A percentile compares a stretch with the other conserved stretches of the same genome.
Evolutionary conservation across 2,329 filamentous ascomycete species (phyloP).

Genomic region (Lachnellula willkommii): DNA sequence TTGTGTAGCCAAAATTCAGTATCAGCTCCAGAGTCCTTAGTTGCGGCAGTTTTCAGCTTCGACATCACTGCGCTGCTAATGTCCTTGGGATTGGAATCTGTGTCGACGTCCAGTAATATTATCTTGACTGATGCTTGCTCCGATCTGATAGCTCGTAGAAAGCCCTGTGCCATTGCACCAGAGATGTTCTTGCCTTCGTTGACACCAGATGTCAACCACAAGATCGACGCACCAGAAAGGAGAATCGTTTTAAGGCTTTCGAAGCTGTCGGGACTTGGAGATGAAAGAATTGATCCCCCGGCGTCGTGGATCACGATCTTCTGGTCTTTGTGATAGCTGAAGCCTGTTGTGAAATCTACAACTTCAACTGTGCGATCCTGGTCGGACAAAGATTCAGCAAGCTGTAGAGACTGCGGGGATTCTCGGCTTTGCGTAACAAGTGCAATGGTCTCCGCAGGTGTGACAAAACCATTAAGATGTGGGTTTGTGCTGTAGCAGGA

Average conservation of each 20-base stretch:
- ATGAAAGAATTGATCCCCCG: neutral
- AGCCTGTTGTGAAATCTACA: no score
- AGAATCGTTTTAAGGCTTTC: neutral
- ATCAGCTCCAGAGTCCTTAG: slow-evolving; percentile 15
- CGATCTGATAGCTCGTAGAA: slow-evolving; percentile 23
- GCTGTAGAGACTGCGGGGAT: no score
- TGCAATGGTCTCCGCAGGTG: no score
- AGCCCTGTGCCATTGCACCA: slow-evolving; percentile 21
- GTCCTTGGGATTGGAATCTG: neutral
- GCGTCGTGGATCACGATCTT: neutral
- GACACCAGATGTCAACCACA: slow-evolving; percentile 21
- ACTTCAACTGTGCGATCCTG: no score
- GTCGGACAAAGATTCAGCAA: no score
- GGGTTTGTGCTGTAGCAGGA: no score
- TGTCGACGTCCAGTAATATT: slow-evolving; percentile 19
- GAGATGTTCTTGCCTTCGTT: slow-evolving; percentile 15
- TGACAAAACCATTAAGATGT: no score
- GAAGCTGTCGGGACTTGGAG: neutral
- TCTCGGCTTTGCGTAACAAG: no score
- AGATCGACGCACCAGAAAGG: neutral
- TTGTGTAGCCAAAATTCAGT: slow-evolving; percentile 26
- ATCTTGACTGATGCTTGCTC: slow-evolving; percentile 20
- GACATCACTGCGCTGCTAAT: slow-evolving; percentile 1
- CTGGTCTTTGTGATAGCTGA: neutral
- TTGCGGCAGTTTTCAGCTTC: slow-evolving; percentile 10